Evolutionary conservation across 1,139 yeast species (phyloP), one percentile per base, ranked within the genome.

Genomic region (Suhomyces yuchorum): DNA sequence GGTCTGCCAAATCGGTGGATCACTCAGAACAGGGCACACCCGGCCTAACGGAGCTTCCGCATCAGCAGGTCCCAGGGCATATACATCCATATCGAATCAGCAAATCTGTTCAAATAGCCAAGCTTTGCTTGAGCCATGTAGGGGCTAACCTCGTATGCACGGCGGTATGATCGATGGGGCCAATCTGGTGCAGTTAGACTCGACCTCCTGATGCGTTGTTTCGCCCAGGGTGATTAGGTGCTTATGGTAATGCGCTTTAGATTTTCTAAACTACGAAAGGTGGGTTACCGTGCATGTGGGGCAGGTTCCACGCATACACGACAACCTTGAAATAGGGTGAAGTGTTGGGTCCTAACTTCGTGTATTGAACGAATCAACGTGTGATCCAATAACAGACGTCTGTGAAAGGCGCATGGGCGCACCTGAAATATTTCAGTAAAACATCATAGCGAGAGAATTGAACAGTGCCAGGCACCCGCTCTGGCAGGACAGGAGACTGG

Each of bases 381-480:
- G 18, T 30, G 18, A 30, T 17, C 39, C 24, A 37, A 37, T 37
- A 12, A 38, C 33, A 26, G 22, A 38, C 34, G 33, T 26, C 18
- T 38, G 34, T 26, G 15, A 19, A 38, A 37, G 30, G 40, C 19
- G 40, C 40, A 12, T 8, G 40, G 20, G 30, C 15, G 32, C 32
- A 24, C 40, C 30, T 14, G 30, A 38, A 42, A 40, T 33, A 40
- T 22, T 32, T 32, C 43, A 40, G 32, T 40, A 40, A 40, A 40
- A 40, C 44, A 41, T 35, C 39, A 23, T 37, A 14, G 30, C 32
- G 26, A 41, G 39, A 41, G 44, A 41, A 34, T 26, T 35, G 39
- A 35, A 35, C 39, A 14, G 39, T 23, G 39, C 26, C 39, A 22
- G 39, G 26, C 39, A 37, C 39, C 32, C 37, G 19, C 15, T 24